Base-by-base conservation (phyloP, 108 stramenopile genomes). In the Fragilaria crotonensis region DNA sequence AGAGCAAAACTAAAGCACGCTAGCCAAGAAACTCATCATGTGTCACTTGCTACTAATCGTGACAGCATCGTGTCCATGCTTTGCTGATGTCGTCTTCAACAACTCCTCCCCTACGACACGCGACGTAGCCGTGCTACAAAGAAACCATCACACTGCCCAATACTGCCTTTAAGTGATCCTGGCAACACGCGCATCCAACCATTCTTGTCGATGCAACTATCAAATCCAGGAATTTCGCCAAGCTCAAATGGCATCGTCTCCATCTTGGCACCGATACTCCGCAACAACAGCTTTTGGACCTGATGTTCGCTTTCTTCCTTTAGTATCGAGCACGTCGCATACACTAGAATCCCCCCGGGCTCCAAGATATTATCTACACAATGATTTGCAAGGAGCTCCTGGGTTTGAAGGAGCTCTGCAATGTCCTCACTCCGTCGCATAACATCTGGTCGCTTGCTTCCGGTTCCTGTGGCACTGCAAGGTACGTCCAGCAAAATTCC, bases 401-500 rank as follows among this genome's bases (percentile, higher is more conserved):
- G 87, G 5, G 59, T 72, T 17, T 54, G 14, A 4, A 76, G 45
- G n/a, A 92, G 75, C 9, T 83, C 73, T 1, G 50, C 62, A 11
- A 83, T 29, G 45, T 75, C 52, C n/a, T 69, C 47, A 21, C 50
- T 45, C 52, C 66, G 46, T 59, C 79, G 52, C 48, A 92, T 57
- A 2, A 92, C 90, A 70, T 92, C 90, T 7, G 90, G 90, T 23
- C 81, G 70, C 48, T 71, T 74, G 22, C 73, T 78, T 44, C 83
- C 90, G 45, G 86, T 82, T 18, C 90, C 90, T 19, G 85, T 86
- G 4, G 87, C 87, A 59, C 62, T 70, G 54, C 90, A 92, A 19
- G 90, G 90, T 9, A 76, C 90, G 59, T 92, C 90, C 19, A 86
- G 46, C 30, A 92, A 52, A 25, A 92, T 65, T 18, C 83, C 90